Percentiles rank a stretch among this genome's conserved stretches.
phyloP scores from a whole-genome alignment of 768 basidiomycete species.

The Boletus patriciae region DNA sequence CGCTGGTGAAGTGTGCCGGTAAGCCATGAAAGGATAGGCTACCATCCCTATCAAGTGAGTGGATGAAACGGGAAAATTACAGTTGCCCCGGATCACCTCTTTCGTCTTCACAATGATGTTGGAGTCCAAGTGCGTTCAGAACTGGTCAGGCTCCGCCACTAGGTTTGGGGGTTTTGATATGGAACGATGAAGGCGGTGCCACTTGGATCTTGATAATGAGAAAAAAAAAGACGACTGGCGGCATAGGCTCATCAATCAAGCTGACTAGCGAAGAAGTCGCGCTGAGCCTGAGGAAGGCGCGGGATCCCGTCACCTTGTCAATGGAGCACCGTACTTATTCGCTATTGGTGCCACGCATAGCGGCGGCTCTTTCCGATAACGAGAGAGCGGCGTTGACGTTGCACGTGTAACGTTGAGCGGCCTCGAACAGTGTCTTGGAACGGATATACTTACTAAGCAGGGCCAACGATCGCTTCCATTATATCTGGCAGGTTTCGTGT shows the following conservation, averaged over 20 bases:
- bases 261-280: neutral
- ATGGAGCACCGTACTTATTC: neutral
- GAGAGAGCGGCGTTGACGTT: conserved; percentile 18
- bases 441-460: conserved; percentile 10
- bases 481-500: neutral
- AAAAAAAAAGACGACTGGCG: neutral
- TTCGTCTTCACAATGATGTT: neutral
- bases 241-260: neutral
- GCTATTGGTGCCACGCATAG: conserved; percentile 1
- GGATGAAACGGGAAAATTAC: neutral
- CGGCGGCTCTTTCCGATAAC: neutral
- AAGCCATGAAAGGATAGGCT: neutral
- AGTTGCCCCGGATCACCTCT: neutral
- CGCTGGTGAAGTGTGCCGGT: neutral
- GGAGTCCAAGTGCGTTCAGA: neutral
- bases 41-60: neutral
- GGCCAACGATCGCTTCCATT: conserved; percentile 7
- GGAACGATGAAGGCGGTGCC: conserved; percentile 9
- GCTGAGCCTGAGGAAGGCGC: neutral
- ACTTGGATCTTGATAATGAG: conserved; percentile 9
- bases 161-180: conserved; percentile 10
- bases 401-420: conserved; percentile 32
- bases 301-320: neutral
- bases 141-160: neutral
- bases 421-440: neutral